Percentiles rank a stretch among this genome's conserved stretches.
Evolutionary conservation across 441 rosid species (phyloP).

Genomic region (Metrosideros polymorpha): DNA sequence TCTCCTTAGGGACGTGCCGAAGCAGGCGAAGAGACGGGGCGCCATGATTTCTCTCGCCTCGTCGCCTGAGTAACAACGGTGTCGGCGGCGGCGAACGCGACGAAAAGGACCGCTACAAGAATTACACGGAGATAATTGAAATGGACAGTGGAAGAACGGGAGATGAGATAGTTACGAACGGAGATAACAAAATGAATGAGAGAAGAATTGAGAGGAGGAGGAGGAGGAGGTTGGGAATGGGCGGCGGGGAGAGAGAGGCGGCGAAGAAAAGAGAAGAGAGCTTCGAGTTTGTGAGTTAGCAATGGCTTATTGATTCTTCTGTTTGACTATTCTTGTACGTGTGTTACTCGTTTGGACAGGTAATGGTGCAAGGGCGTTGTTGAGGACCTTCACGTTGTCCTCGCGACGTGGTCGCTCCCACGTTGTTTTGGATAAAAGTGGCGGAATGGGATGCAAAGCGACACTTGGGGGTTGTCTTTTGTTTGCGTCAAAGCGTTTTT

Average conservation of each 20-base stretch:
- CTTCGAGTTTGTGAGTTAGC: neutral
- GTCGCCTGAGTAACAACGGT: slow-evolving; percentile 5
- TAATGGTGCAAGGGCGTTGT: neutral
- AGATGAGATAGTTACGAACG: neutral
- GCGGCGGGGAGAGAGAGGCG: slow-evolving; percentile 36
- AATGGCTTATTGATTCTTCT: neutral
- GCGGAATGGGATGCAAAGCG: neutral
- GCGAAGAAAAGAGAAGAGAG: neutral
- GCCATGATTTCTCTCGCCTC: slow-evolving; percentile 32
- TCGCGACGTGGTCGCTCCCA: neutral
- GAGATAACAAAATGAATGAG: neutral
- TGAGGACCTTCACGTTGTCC: neutral
- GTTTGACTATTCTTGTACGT: neutral
- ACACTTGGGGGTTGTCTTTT: too few species aligned
- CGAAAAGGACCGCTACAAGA: neutral
- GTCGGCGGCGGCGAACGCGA: neutral
- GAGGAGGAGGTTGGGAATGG: neutral
- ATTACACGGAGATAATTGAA: neutral
- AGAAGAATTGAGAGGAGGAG: neutral
- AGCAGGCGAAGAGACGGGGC: slow-evolving; percentile 71
- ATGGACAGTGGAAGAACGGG: neutral
- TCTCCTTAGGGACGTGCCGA: slow-evolving; percentile 23
- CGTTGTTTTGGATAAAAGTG: neutral
- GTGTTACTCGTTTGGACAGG: neutral
- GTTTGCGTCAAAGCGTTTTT: too few species aligned